Conservation (phyloP, 352 stramenopile species). For the Phytophthora sojae region DNA sequence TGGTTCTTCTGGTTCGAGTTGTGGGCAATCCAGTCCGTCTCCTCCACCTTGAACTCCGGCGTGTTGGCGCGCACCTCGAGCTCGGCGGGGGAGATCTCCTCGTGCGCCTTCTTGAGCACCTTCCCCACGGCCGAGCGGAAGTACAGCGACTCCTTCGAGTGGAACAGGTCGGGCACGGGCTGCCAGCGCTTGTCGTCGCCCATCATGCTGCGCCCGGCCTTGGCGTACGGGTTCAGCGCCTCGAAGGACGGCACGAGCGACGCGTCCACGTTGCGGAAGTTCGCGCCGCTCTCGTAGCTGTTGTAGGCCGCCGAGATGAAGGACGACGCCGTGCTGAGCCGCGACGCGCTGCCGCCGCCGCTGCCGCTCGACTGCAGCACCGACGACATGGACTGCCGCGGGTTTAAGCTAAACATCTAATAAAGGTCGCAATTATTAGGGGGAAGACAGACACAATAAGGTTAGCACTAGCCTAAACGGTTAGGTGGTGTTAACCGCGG, state of each 20-base stretch:
- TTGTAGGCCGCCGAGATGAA: slow-evolving; percentile 50
- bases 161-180: slow-evolving; percentile 70
- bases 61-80: slow-evolving; percentile 91
- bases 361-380: slow-evolving; percentile 38
- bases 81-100: slow-evolving; percentile 83
- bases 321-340: slow-evolving; percentile 37
- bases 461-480: neutral
- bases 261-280: slow-evolving; percentile 50
- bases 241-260: slow-evolving; percentile 75
- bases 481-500: neutral
- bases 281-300: slow-evolving; percentile 40
- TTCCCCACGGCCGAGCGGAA: slow-evolving; percentile 78
- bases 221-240: slow-evolving; percentile 80
- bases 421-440: neutral
- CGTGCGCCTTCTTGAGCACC: slow-evolving; percentile 79
- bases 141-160: slow-evolving; percentile 86
- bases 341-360: slow-evolving; percentile 10
- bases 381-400: slow-evolving; percentile 51
- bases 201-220: slow-evolving; percentile 48
- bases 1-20: slow-evolving; percentile 81
- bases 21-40: slow-evolving; percentile 89
- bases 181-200: slow-evolving; percentile 77
- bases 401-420: slow-evolving; percentile 51
- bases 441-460: neutral
- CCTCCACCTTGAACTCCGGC: slow-evolving; percentile 87